Percentiles rank a stretch among this genome's conserved stretches.
Conservation (phyloP, 768 basidiomycete genomes). For the Trametes maxima region DNA sequence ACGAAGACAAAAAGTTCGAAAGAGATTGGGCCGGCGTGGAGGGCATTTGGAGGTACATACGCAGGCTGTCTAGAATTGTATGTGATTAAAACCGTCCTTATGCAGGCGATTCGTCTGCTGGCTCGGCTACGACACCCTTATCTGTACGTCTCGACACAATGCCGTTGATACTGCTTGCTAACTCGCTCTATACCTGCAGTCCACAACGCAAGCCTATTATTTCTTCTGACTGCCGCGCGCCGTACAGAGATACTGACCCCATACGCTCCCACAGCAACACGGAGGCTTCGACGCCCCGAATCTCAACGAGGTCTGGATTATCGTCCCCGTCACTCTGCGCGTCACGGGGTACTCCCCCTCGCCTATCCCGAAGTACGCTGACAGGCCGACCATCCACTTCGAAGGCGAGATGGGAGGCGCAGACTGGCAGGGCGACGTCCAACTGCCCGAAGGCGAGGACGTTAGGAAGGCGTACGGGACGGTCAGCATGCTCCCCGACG, state of each 20-base stretch:
- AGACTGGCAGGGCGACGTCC: constrained; percentile 13
- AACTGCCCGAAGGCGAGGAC: constrained; percentile 29
- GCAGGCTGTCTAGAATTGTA: background rate
- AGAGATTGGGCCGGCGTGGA: constrained; percentile 34
- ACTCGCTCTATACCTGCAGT: background rate
- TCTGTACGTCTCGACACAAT: constrained; percentile 13
- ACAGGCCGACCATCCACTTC: constrained; percentile 54
- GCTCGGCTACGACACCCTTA: constrained; percentile 28
- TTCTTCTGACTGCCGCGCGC: too few species aligned
- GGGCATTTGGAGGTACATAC: constrained; percentile 28
- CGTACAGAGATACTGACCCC: too few species aligned
- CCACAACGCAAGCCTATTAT: constrained; percentile 18
- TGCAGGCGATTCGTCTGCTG: constrained; percentile 30
- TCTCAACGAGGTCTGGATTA: constrained; percentile 48
- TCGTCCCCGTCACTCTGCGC: constrained; percentile 53
- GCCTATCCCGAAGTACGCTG: constrained; percentile 26
- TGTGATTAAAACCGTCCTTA: too few species aligned
- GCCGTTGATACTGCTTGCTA: background rate
- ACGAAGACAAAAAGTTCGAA: background rate
- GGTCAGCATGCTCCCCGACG: constrained; percentile 50
- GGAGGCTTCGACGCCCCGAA: background rate
- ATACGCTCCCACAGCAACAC: too few species aligned
- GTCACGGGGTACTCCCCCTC: constrained; percentile 30
- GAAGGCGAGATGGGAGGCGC: constrained; percentile 48
- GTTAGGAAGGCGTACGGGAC: constrained; percentile 43